These are phyloP conservation scores for Paxillus ammoniavirescens DNA, from an alignment of 768 basidiomycete genomes.

Conservation along the genomic window DNA sequence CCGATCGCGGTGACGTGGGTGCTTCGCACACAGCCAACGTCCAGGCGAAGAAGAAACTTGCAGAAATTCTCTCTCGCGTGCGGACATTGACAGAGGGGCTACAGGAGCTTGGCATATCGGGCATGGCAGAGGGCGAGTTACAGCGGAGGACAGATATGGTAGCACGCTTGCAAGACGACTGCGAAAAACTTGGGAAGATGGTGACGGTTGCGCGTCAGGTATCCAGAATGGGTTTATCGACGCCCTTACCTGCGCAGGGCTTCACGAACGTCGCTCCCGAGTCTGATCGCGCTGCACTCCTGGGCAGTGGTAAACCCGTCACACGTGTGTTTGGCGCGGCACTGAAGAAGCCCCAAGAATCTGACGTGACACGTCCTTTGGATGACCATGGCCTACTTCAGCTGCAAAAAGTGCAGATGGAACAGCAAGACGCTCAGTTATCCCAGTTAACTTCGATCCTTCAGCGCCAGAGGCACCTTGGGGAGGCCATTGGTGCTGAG, in stretches of 20 bases:
- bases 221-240: constrained; percentile 35
- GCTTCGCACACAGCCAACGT: constrained; percentile 80
- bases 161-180: constrained; percentile 84
- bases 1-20: constrained; percentile 68
- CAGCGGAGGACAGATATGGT: constrained; percentile 88
- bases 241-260: constrained; percentile 25
- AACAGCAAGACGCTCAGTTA: constrained; percentile 83
- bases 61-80: constrained; percentile 72
- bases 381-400: constrained; percentile 80
- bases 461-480: constrained; percentile 81
- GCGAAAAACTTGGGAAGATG: constrained; percentile 84
- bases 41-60: constrained; percentile 82
- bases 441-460: constrained; percentile 78
- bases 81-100: constrained; percentile 69
- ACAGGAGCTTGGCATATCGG: constrained; percentile 58
- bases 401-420: constrained; percentile 78
- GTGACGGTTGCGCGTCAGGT: constrained; percentile 70
- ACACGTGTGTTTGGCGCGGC: constrained; percentile 79
- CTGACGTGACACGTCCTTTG: constrained; percentile 81
- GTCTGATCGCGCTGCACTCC: constrained; percentile 63
- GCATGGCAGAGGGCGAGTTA: constrained; percentile 90
- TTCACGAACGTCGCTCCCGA: constrained; percentile 41
- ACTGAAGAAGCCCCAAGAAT: constrained; percentile 63
- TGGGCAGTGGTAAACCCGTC: constrained; percentile 52
- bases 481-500: constrained; percentile 82